Evolutionary conservation across 129 eudicot genomes (phyloP).

Genomic region (Ambrosia trifida): DNA sequence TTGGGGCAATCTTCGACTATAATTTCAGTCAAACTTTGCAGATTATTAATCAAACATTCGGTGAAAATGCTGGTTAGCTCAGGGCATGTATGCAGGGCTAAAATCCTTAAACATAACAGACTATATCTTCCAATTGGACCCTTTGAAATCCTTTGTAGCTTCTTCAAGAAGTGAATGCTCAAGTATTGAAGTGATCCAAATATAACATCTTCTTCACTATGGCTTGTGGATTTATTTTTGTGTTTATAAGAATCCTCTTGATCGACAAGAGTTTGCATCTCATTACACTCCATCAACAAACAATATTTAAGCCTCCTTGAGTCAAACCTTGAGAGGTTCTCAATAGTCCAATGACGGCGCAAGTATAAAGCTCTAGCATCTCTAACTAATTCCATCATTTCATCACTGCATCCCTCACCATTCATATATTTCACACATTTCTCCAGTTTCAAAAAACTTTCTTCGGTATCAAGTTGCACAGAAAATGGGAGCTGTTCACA

Average conservation of each 20-base stretch:
- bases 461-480: conserved; percentile 31
- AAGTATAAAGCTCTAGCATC: conserved; percentile 38
- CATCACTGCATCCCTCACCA: conserved; percentile 28
- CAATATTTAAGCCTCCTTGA: conserved; percentile 29
- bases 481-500: conserved; percentile 35
- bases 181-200: conserved; percentile 33
- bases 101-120: conserved; percentile 26
- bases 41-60: conserved; percentile 17
- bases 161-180: conserved; percentile 41
- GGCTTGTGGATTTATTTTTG: not conserved
- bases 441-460: conserved; percentile 26
- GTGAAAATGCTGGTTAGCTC: conserved; percentile 34
- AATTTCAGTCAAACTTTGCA: conserved; percentile 23
- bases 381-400: conserved; percentile 25
- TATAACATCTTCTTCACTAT: conserved; percentile 4
- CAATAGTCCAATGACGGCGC: conserved; percentile 37
- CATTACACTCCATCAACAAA: conserved; percentile 46
- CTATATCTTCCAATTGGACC: conserved; percentile 23
- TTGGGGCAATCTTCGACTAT: conserved; percentile 37
- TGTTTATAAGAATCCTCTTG: conserved; percentile 14
- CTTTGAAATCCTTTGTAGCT: conserved; percentile 37
- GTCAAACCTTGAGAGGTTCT: conserved; percentile 30
- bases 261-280: conserved; percentile 38
- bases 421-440: conserved; percentile 40
- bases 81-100: conserved; percentile 46